A percentile compares a stretch with the other conserved stretches of the same genome.
Evolutionary conservation across 805 yeast genomes (phyloP).

Genomic region (Kluyveromyces nonfermentans): DNA sequence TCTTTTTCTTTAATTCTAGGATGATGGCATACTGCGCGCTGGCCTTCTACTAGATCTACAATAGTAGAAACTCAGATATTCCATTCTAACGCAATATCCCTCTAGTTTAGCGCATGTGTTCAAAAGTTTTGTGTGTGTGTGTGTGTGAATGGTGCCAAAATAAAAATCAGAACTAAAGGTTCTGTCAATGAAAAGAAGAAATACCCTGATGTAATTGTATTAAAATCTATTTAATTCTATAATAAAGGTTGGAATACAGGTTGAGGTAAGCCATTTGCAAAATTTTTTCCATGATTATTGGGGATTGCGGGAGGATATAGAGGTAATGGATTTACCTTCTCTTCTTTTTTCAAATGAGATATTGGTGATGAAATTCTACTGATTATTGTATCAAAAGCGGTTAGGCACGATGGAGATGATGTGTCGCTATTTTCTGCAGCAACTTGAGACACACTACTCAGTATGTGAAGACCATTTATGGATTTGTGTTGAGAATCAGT

Average conservation of each 20-base stretch:
- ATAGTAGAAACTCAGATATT: too few species aligned
- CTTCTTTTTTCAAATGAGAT: not conserved
- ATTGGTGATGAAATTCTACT: conserved; percentile 13
- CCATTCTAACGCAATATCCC: not conserved
- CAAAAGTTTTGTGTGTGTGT: too few species aligned
- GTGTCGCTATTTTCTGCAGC: not conserved
- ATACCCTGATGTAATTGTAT: not conserved
- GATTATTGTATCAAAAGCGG: conserved; percentile 15
- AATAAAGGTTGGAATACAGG: conserved; percentile 25
- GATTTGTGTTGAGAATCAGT: conserved; percentile 2
- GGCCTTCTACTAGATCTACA: too few species aligned
- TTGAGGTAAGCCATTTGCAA: conserved; percentile 23
- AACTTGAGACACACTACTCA: conserved; percentile 22
- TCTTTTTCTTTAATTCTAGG: too few species aligned
- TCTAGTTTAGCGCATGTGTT: not conserved
- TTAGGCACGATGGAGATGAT: conserved; percentile 7
- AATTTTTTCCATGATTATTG: conserved; percentile 12
- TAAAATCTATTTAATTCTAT: conserved; percentile 6
- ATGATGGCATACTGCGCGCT: too few species aligned
- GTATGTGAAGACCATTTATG: conserved; percentile 20
- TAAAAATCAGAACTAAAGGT: too few species aligned
- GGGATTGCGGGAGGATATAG: conserved; percentile 3
- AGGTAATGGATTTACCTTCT: not conserved
- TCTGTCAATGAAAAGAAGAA: too few species aligned
- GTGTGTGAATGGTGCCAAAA: too few species aligned